phyloP scores from a whole-genome alignment of 2,329 filamentous ascomycete genomes.

The Cladobotryum mycophilum region DNA sequence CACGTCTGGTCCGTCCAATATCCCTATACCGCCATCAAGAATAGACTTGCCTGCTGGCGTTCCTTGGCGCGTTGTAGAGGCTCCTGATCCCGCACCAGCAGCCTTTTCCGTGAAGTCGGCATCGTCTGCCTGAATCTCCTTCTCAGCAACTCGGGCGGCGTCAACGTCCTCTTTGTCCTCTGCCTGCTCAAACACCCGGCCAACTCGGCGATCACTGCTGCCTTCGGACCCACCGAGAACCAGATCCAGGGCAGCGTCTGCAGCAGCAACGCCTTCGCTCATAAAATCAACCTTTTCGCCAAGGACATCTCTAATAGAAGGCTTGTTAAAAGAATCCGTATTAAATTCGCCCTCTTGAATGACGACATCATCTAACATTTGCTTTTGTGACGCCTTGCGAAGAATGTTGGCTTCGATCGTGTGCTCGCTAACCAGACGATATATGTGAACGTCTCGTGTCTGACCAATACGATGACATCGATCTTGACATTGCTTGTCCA shows the following conservation, averaged over 20 bases:
- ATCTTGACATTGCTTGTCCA: constrained; percentile 99
- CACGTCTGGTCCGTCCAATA: constrained; percentile 27
- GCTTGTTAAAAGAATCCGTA: constrained; percentile 87
- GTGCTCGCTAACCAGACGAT: constrained; percentile 84
- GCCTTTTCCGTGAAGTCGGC: constrained; percentile 73
- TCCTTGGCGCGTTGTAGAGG: constrained; percentile 45
- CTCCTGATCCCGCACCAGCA: constrained; percentile 37
- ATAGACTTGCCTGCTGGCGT: constrained; percentile 40
- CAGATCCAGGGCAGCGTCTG: constrained; percentile 77
- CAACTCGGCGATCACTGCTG: constrained; percentile 55
- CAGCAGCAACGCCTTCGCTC: constrained; percentile 56
- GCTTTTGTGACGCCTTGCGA: constrained; percentile 93
- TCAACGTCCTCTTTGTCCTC: constrained; percentile 90
- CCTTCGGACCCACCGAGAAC: constrained; percentile 65
- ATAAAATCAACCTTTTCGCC: constrained; percentile 49
- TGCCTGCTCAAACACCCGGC: constrained; percentile 74
- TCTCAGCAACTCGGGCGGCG: constrained; percentile 80
- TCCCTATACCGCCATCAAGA: constrained; percentile 23
- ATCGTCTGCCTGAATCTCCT: constrained; percentile 80
- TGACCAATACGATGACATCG: constrained; percentile 95
- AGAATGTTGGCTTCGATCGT: constrained; percentile 98
- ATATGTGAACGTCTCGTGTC: constrained; percentile 95
- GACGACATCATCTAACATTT: constrained; percentile 94
- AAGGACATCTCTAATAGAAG: constrained; percentile 65
- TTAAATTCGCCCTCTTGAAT: constrained; percentile 98